These are phyloP conservation scores for Colletotrichum scovillei DNA, from an alignment of 2,329 filamentous ascomycete species.

Conservation along the genomic window DNA sequence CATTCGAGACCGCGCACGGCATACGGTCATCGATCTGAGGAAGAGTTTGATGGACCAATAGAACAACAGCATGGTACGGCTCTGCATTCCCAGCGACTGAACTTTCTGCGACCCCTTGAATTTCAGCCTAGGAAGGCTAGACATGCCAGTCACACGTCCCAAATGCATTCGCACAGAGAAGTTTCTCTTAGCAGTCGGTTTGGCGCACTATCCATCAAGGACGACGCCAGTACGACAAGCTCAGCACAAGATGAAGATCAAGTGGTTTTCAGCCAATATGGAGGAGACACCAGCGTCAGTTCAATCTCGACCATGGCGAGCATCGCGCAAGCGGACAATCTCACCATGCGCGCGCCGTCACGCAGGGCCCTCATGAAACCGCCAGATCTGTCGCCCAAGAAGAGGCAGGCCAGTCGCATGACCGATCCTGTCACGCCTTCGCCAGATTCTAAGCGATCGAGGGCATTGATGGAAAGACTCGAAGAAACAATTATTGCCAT, in stretches of 20 bases:
- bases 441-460: slow-evolving; percentile 31
- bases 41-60: slow-evolving; percentile 49
- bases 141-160: slow-evolving; percentile 42
- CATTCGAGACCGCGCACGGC: slow-evolving; percentile 50
- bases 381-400: slow-evolving; percentile 32
- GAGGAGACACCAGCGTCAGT: slow-evolving; percentile 38
- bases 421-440: slow-evolving; percentile 32
- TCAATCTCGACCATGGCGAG: slow-evolving; percentile 19
- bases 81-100: slow-evolving; percentile 24
- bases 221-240: slow-evolving; percentile 39
- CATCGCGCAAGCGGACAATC: slow-evolving; percentile 40
- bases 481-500: slow-evolving; percentile 43
- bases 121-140: slow-evolving; percentile 41
- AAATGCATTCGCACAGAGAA: slow-evolving; percentile 50
- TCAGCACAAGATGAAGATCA: slow-evolving; percentile 50
- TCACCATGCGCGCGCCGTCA: slow-evolving; percentile 37
- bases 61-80: slow-evolving; percentile 50
- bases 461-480: slow-evolving; percentile 39
- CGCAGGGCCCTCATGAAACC: neutral
- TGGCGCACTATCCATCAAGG: slow-evolving; percentile 51
- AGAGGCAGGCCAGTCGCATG: slow-evolving; percentile 33
- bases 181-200: slow-evolving; percentile 56
- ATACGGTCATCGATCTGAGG: slow-evolving; percentile 53
- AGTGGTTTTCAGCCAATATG: slow-evolving; percentile 54
- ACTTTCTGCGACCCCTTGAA: slow-evolving; percentile 17